A percentile compares a stretch with the other conserved stretches of the same genome.
Evolutionary conservation across 805 yeast species (phyloP).

Genomic region (Candida sanyiensis): DNA sequence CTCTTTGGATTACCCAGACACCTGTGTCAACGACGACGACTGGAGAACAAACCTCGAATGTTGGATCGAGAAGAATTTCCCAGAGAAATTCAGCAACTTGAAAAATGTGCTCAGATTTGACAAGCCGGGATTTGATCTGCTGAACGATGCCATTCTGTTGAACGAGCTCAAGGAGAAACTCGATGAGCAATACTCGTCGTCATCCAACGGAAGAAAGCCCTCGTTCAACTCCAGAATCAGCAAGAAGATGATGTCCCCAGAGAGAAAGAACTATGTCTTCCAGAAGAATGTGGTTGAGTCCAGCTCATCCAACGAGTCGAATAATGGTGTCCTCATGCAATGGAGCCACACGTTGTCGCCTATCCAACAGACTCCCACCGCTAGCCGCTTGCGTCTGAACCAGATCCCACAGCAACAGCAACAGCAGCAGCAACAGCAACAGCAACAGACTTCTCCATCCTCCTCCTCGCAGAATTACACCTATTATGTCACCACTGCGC

Average conservation of each 20-base stretch:
- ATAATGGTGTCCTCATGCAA: conserved; percentile 3
- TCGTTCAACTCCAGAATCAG: conserved; percentile 27
- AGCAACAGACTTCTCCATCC: conserved; percentile 8
- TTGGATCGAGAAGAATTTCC: conserved; percentile 38
- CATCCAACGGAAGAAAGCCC: no score
- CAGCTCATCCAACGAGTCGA: conserved; percentile 16
- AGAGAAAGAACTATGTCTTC: conserved; percentile 11
- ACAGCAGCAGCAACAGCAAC: conserved; percentile 7
- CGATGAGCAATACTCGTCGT: conserved; percentile 16
- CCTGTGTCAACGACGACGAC: conserved; percentile 35
- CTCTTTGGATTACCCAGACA: conserved; percentile 27
- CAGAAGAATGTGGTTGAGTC: conserved; percentile 10
- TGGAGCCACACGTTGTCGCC: conserved; percentile 13
- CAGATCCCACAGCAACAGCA: conserved; percentile 6
- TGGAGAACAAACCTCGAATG: conserved; percentile 39
- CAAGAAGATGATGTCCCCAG: conserved; percentile 23
- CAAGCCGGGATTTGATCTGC: conserved; percentile 26
- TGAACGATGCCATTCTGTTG: conserved; percentile 25
- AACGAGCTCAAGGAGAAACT: conserved; percentile 25
- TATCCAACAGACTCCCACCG: conserved; percentile 8
- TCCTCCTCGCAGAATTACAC: conserved; percentile 8
- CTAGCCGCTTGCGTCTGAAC: conserved; percentile 9
- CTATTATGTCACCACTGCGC: conserved; percentile 1
- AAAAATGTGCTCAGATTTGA: conserved; percentile 31
- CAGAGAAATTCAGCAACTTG: conserved; percentile 34